Conservation (phyloP, 2,329 filamentous ascomycete species). For the Nakataea oryzae region DNA sequence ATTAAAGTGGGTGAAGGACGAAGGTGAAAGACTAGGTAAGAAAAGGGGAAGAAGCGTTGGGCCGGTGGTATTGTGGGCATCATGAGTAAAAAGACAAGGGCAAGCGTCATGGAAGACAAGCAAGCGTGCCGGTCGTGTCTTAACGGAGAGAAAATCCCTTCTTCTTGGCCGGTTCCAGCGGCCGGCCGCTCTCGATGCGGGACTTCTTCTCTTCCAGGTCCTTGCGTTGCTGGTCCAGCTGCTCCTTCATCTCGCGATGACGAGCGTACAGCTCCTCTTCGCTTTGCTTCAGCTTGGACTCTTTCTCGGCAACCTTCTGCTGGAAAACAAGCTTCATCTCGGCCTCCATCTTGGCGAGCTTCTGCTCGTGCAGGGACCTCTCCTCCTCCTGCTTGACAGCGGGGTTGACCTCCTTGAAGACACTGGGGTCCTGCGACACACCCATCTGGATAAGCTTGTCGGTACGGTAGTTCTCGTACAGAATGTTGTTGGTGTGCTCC, state of each 20-base stretch:
- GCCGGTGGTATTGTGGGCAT: conserved; percentile 46
- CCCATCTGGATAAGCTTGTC: conserved; percentile 99
- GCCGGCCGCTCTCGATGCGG: conserved; percentile 87
- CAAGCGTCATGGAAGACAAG: conserved; percentile 28
- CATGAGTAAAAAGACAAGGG: conserved; percentile 43
- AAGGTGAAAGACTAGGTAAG: conserved; percentile 27
- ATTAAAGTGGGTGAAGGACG: conserved; percentile 25
- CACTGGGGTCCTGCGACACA: conserved; percentile 94
- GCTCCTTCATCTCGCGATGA: conserved; percentile 99
- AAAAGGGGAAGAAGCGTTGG: conserved; percentile 40
- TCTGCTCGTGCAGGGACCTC: conserved; percentile 95
- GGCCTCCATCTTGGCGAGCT: conserved; percentile 99
- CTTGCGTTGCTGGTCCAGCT: conserved; percentile 85
- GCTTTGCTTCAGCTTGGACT: conserved; percentile 98
- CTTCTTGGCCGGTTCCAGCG: conserved; percentile 94
- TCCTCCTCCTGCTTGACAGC: conserved; percentile 99
- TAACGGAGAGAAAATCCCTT: conserved; percentile 99
- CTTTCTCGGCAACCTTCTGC: conserved; percentile 98
- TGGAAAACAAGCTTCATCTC: conserved; percentile 99
- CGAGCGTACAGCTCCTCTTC: conserved; percentile 97
- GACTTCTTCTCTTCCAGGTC: conserved; percentile 98
- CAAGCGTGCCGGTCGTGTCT: conserved; percentile 20
- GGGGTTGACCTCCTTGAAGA: conserved; percentile 99
- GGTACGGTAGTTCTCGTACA: conserved; percentile 99
- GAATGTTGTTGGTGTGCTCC: conserved; percentile 97